Base-by-base conservation (phyloP, 139 green algal species). In the Tetratostichococcus sp. region DNA sequence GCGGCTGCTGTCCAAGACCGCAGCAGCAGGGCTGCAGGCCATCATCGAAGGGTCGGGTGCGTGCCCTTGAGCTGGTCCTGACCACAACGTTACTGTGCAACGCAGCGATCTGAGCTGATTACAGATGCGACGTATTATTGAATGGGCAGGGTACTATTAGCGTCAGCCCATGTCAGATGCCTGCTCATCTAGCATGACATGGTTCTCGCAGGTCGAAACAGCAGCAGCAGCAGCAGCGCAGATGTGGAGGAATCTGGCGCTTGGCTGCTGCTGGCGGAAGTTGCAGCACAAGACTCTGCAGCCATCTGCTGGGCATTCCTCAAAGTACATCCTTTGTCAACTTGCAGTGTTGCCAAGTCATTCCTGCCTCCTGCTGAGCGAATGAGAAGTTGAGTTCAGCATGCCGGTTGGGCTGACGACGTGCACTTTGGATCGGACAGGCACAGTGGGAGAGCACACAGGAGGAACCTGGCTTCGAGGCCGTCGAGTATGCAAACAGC, bases 251-350 rank as follows among this genome's bases (percentile, higher is more conserved):
- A 69, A n/a, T 25, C 74, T 11, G 89, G 89, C 21, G 83, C 82
- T 4, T 94, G 88, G 88, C 72, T 85, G 39, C 67, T 94, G 73
- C 80, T 93, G 28, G 76, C 74, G 30, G 84, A 91, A 73, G 73
- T 94, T 4, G 79, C 89, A 6, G 79, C 72, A 0, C 79, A 85
- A 43, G 86, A 89, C 26, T 74, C 87, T 1, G 32, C 67, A 21
- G 89, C 89, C 0, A 82, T 86, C 30, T 91, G 78, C 33, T 95
- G 90, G 90, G 67, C 85, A 66, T 95, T 95, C 73, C 84, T 95
- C 69, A 77, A 90, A 75, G 76, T 80, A 25, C 73, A 8, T 50
- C n/a, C n/a, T n/a, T n/a, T n/a, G n/a, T n/a, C n/a, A n/a, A n/a
- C n/a, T n/a, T n/a, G n/a, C n/a, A n/a, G n/a, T 17, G 67, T 26